Evolutionary conservation across 2,329 filamentous ascomycete genomes (phyloP).

Genomic region (Fusarium proliferatum): DNA sequence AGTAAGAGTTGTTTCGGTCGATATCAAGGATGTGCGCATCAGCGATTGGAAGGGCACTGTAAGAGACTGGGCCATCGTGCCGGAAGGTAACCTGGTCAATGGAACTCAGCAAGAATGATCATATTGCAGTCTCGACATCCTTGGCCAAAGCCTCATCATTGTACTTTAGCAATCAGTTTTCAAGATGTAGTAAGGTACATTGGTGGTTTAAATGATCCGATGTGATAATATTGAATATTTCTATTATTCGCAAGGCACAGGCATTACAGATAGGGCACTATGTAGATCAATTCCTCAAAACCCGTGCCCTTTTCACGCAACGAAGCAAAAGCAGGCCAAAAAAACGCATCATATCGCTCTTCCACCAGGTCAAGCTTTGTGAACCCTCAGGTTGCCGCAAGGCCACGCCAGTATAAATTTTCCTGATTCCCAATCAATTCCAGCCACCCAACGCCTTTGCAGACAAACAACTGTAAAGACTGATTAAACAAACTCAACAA

Average conservation of each 20-base stretch:
- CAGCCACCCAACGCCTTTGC: conserved; percentile 17
- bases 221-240: not conserved
- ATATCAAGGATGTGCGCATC: conserved; percentile 85
- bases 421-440: not conserved
- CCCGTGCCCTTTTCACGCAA: not conserved
- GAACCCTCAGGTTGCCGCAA: not conserved
- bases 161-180: not conserved
- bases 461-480: not conserved
- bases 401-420: not conserved
- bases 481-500: not conserved
- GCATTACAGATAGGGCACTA: not conserved
- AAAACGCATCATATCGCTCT: not conserved
- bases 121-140: not conserved
- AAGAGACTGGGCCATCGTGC: conserved; percentile 74
- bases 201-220: not conserved
- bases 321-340: not conserved
- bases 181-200: not conserved
- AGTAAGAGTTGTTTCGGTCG: conserved; percentile 87
- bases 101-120: conserved; percentile 48
- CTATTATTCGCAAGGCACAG: not conserved
- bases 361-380: not conserved
- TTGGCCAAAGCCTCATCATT: conserved; percentile 11
- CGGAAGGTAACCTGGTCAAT: conserved; percentile 54
- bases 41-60: conserved; percentile 97
- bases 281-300: conserved; percentile 12